A percentile compares a stretch with the other conserved stretches of the same genome.
Evolutionary conservation across 108 stramenopile genomes (phyloP).

Genomic region (Bacterosira constricta): DNA sequence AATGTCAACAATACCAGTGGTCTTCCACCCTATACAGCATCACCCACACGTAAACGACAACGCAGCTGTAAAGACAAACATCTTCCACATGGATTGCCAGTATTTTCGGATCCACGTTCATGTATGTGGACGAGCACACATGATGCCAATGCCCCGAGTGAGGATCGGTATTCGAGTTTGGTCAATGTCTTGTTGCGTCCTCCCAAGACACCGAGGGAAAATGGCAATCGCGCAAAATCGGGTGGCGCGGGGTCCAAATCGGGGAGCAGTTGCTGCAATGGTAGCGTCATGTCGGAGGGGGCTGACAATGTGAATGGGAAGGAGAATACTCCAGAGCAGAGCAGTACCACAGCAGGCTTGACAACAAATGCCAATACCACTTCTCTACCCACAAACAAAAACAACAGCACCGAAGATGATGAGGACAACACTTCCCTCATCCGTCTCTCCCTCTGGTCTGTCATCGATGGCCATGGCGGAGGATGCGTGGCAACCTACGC

Average conservation of each 20-base stretch:
- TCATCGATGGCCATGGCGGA: slow-evolving; percentile 90
- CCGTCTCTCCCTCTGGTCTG: slow-evolving; percentile 77
- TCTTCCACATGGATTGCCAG: slow-evolving; percentile 59
- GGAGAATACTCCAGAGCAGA: not conserved
- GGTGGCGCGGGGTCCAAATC: not conserved
- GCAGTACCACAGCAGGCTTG: not conserved
- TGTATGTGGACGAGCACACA: slow-evolving; percentile 84
- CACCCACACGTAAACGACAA: not conserved
- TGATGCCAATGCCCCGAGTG: slow-evolving; percentile 78
- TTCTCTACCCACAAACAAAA: slow-evolving; percentile 51
- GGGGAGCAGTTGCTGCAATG: not conserved
- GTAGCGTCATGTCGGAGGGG: not conserved
- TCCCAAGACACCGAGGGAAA: slow-evolving; percentile 20
- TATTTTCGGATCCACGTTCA: slow-evolving; percentile 62
- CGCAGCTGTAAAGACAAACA: slow-evolving; percentile 28
- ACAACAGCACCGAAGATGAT: slow-evolving; percentile 29
- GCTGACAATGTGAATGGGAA: not conserved
- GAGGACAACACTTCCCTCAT: slow-evolving; percentile 56
- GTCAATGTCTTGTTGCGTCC: slow-evolving; percentile 73
- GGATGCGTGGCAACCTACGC: slow-evolving; percentile 84
- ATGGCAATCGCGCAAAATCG: not conserved
- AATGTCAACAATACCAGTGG: no score
- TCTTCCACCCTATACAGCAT: not conserved
- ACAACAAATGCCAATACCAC: slow-evolving; percentile 30
- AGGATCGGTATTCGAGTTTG: slow-evolving; percentile 79